Evolutionary conservation across 73 alveolate species (phyloP).

Genomic region (Paramecium primaurelia): DNA sequence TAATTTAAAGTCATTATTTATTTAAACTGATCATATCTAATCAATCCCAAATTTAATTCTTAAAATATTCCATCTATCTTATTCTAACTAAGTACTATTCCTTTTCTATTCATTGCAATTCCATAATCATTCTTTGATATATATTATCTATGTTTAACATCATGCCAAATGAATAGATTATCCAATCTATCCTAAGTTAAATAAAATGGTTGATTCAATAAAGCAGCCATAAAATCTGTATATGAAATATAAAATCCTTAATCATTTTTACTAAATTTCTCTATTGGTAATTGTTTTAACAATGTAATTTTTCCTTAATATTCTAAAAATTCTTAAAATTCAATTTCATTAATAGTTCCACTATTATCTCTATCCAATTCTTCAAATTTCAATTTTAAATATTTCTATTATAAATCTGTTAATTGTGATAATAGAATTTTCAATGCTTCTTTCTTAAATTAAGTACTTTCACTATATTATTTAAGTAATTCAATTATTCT

Average conservation of each 20-base stretch:
- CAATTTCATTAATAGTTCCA: neutral
- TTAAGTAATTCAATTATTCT: neutral
- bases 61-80: neutral
- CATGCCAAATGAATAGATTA: neutral
- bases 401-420: neutral
- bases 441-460: slow-evolving; percentile 17
- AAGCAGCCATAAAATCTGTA: neutral
- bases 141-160: neutral
- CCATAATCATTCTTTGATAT: neutral
- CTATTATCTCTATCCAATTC: slow-evolving; percentile 12
- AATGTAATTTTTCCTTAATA: neutral
- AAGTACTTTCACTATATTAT: neutral
- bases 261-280: neutral
- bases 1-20: neutral
- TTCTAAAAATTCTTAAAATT: neutral
- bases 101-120: neutral
- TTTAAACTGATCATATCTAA: neutral
- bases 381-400: neutral
- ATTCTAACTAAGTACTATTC: neutral
- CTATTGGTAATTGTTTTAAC: neutral
- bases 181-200: neutral
- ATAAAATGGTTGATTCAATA: neutral
- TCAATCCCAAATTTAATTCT: neutral
- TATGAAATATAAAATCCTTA: neutral
- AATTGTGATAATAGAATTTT: neutral